Evolutionary conservation across 1,284 basidiomycete genomes (phyloP).

Genomic region (Coriolopsis trogii): DNA sequence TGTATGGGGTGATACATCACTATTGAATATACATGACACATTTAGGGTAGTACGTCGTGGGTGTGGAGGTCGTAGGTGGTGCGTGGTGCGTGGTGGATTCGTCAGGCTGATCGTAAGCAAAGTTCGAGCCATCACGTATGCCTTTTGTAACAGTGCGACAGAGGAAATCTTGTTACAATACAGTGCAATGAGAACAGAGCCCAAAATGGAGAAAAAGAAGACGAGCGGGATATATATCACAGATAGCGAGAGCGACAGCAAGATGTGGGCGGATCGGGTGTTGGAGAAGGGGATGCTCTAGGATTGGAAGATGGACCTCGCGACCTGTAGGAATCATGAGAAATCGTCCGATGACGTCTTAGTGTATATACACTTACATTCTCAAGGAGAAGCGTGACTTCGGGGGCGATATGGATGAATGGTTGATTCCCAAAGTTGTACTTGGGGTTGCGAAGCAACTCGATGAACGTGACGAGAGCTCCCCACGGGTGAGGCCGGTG

Average conservation of each 20-base stretch:
- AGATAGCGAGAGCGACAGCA: slow-evolving; percentile 63
- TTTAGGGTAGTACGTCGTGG: slow-evolving; percentile 32
- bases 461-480: slow-evolving; percentile 90
- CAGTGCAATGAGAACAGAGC: slow-evolving; percentile 54
- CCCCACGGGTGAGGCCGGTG: slow-evolving; percentile 98
- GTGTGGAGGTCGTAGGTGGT: slow-evolving; percentile 33
- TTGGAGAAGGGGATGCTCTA: slow-evolving; percentile 49
- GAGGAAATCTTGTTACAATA: slow-evolving; percentile 73
- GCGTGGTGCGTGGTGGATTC: slow-evolving; percentile 34
- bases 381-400: slow-evolving; percentile 80
- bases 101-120: slow-evolving; percentile 45
- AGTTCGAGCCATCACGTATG: slow-evolving; percentile 54
- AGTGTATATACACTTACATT: slow-evolving; percentile 60
- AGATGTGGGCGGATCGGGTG: slow-evolving; percentile 28
- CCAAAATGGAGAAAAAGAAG: slow-evolving; percentile 37
- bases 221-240: slow-evolving; percentile 53
- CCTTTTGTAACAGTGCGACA: slow-evolving; percentile 49
- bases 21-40: slow-evolving; percentile 41
- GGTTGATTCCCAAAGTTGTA: slow-evolving; percentile 89
- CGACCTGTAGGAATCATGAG: slow-evolving; percentile 49
- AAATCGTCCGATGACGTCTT: background rate
- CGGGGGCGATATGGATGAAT: slow-evolving; percentile 79
- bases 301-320: slow-evolving; percentile 71
- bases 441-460: slow-evolving; percentile 82
- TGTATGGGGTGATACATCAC: slow-evolving; percentile 39